Percentiles rank a stretch among this genome's conserved stretches.
Conservation (phyloP, 1,139 yeast species). For the Scheffersomyces segobiensis region DNA sequence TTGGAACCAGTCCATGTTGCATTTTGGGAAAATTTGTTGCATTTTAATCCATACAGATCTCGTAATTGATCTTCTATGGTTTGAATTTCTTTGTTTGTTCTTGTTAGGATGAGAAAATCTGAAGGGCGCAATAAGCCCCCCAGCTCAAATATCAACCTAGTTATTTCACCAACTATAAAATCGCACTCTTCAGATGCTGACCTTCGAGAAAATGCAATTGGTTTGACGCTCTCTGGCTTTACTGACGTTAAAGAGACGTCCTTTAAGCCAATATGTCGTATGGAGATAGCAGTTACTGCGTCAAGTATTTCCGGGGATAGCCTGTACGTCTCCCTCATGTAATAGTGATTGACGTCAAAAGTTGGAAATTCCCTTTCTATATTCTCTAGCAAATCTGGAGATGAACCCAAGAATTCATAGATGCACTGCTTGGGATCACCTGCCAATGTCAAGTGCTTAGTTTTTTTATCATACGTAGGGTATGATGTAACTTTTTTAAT, state of each 20-base stretch:
- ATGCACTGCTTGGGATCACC: constrained; percentile 78
- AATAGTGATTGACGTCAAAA: constrained; percentile 23
- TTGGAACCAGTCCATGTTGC: constrained; percentile 57
- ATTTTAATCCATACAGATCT: constrained; percentile 40
- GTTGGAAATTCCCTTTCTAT: constrained; percentile 27
- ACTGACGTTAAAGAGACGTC: neutral
- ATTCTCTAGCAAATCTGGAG: constrained; percentile 29
- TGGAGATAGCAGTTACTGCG: constrained; percentile 36
- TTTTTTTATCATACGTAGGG: constrained; percentile 20
- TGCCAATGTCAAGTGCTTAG: constrained; percentile 60
- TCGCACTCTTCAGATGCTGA: constrained; percentile 36
- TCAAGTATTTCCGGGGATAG: constrained; percentile 56
- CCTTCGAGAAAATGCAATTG: neutral
- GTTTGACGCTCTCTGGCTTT: neutral
- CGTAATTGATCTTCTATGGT: constrained; percentile 38
- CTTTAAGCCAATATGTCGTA: neutral
- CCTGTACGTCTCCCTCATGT: constrained; percentile 55
- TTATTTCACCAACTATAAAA: constrained; percentile 47
- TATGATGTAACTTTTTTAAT: constrained; percentile 37
- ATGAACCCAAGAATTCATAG: constrained; percentile 63
- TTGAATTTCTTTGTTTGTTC: constrained; percentile 56
- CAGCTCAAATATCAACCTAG: constrained; percentile 43
- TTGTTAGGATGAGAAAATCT: constrained; percentile 57
- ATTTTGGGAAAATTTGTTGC: constrained; percentile 45
- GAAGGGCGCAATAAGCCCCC: constrained; percentile 45